Conservation (phyloP, 2,329 filamentous ascomycete genomes). For the Monosporascus sp. region DNA sequence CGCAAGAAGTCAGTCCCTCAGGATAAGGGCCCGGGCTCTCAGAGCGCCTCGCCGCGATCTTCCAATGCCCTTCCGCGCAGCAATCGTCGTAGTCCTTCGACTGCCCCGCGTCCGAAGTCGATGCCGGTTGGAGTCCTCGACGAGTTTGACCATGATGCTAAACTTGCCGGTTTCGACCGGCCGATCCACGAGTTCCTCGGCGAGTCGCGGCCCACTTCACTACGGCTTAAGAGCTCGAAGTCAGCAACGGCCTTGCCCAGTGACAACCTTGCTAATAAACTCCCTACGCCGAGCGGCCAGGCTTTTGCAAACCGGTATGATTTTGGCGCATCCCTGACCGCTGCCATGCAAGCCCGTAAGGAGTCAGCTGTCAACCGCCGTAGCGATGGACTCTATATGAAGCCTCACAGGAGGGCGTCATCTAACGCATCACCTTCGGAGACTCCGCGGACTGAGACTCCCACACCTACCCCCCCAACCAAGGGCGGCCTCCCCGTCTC, state of each 20-base stretch:
- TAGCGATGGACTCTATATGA: slow-evolving; percentile 51
- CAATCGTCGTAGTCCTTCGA: slow-evolving; percentile 45
- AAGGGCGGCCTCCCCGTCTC: slow-evolving; percentile 25
- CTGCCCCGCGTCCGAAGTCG: slow-evolving; percentile 45
- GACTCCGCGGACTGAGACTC: slow-evolving; percentile 5
- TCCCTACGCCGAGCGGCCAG: slow-evolving; percentile 56
- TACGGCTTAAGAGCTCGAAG: slow-evolving; percentile 66
- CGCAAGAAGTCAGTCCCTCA: slow-evolving; percentile 66
- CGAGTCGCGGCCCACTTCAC: slow-evolving; percentile 51
- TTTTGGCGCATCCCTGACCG: slow-evolving; percentile 85
- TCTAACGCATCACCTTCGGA: slow-evolving; percentile 13
- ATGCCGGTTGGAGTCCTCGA: slow-evolving; percentile 55
- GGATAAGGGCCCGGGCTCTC: slow-evolving; percentile 50
- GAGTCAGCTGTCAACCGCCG: slow-evolving; percentile 50
- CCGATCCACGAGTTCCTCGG: slow-evolving; percentile 58
- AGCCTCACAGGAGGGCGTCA: slow-evolving; percentile 37
- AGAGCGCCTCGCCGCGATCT: slow-evolving; percentile 45
- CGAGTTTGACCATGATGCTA: slow-evolving; percentile 63
- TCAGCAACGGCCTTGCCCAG: slow-evolving; percentile 58
- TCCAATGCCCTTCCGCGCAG: slow-evolving; percentile 59
- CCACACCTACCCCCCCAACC: slow-evolving; percentile 10
- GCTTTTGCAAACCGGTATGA: slow-evolving; percentile 93
- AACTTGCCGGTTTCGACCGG: slow-evolving; percentile 49
- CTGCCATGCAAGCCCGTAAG: slow-evolving; percentile 72
- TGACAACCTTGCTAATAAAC: slow-evolving; percentile 49